A percentile compares a stretch with the other conserved stretches of the same genome.
These are phyloP conservation scores for Blastobotrys terrestris DNA, from an alignment of 805 yeast genomes.

Conservation along the genomic window DNA sequence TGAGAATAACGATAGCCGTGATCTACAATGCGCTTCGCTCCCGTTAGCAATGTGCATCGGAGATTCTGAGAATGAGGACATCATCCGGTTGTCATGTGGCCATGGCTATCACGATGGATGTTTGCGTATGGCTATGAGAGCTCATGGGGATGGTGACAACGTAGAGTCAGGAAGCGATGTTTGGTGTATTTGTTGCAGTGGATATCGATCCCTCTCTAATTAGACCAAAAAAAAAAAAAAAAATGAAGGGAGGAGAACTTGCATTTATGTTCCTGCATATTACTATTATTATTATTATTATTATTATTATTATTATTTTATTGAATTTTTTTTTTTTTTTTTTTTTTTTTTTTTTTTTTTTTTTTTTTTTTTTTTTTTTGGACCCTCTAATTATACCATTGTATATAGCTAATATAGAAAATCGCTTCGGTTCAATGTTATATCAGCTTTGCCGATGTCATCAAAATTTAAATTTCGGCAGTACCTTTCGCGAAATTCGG, in stretches of 20 bases:
- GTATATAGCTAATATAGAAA: too few relatives aligned
- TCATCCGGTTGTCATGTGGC: constrained; percentile 25
- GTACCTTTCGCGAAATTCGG: too few relatives aligned
- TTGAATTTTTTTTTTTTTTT: too few relatives aligned
- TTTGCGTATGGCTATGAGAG: constrained; percentile 22
- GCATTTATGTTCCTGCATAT: not conserved
- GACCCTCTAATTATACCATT: too few relatives aligned
- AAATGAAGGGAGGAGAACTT: not conserved
- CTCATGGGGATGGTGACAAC: constrained; percentile 27
- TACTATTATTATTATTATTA: not conserved
- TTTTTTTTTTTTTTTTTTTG: too few relatives aligned
- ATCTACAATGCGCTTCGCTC: constrained; percentile 24
- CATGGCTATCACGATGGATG: constrained; percentile 28
- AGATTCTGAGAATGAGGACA: constrained; percentile 2
- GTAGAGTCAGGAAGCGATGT: constrained; percentile 16
- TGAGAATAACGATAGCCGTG: constrained; percentile 14
- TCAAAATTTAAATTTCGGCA: too few relatives aligned
- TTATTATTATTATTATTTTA: too few relatives aligned
- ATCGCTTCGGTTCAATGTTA: too few relatives aligned
- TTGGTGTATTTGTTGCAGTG: constrained; percentile 30
- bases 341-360: too few relatives aligned
- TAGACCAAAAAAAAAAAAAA: not conserved
- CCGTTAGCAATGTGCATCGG: constrained; percentile 24
- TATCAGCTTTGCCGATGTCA: not conserved
- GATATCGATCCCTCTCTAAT: constrained; percentile 16